phyloP scores from a whole-genome alignment of 768 basidiomycete genomes.

The Daedalea quercina region DNA sequence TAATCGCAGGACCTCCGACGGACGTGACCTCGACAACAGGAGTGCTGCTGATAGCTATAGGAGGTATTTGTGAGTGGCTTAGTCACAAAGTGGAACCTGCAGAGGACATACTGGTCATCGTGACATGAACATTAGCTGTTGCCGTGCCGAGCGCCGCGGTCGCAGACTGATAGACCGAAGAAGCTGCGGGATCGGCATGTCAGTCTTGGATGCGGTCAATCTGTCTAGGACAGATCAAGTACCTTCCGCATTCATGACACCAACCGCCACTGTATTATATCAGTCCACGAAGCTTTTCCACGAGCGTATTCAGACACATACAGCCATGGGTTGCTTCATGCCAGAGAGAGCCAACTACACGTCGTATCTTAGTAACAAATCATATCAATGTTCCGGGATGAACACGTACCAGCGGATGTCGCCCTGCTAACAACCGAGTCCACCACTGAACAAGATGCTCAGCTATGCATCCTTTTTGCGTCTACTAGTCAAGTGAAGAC shows the following conservation, averaged over 20 bases:
- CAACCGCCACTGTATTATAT: background rate
- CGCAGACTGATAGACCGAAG: slow-evolving; percentile 10
- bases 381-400: background rate
- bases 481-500: background rate
- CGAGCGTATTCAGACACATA: background rate
- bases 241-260: background rate
- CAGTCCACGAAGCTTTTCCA: no score
- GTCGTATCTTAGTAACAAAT: background rate
- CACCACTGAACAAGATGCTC: no score
- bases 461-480: no score
- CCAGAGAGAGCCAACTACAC: slow-evolving; percentile 3
- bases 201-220: background rate
- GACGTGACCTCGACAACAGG: slow-evolving; percentile 18
- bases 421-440: slow-evolving; percentile 5
- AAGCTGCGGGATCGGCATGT: slow-evolving; percentile 2
- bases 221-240: slow-evolving; percentile 5
- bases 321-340: background rate
- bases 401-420: slow-evolving; percentile 7
- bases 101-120: slow-evolving; percentile 9
- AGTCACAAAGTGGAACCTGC: background rate
- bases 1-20: slow-evolving; percentile 19
- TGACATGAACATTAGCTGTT: slow-evolving; percentile 12
- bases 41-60: slow-evolving; percentile 11
- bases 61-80: background rate
- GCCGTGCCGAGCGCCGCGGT: slow-evolving; percentile 10